These are phyloP conservation scores for Lactarius quietus DNA, from an alignment of 768 basidiomycete genomes.

Conservation along the genomic window DNA sequence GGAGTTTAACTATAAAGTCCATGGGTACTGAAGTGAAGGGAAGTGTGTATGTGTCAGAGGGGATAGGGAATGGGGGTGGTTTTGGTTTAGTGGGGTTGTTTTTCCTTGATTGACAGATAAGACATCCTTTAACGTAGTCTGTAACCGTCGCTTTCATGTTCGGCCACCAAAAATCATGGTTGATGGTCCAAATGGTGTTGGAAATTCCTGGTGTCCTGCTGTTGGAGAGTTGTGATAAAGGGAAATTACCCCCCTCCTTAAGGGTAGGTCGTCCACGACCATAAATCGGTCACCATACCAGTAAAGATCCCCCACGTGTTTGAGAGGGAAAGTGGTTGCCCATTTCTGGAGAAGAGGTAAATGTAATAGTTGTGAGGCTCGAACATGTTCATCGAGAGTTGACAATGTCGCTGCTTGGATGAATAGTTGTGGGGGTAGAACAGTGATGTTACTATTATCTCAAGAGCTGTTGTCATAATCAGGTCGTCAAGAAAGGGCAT, in stretches of 20 bases:
- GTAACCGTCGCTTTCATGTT: too few species aligned
- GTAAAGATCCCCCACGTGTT: not conserved
- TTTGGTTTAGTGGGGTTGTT: too few species aligned
- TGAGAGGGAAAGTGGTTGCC: not conserved
- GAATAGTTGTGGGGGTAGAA: not conserved
- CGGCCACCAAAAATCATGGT: not conserved
- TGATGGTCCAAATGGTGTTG: not conserved
- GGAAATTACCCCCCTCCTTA: not conserved
- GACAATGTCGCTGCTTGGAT: fast-evolving
- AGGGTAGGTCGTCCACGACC: not conserved
- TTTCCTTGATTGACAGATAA: too few species aligned
- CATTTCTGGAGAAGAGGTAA: fast-evolving
- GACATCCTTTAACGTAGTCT: too few species aligned
- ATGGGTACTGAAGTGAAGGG: too few species aligned
- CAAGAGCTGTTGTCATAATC: too few species aligned
- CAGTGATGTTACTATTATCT: not conserved
- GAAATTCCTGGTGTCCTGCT: not conserved
- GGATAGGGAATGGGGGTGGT: too few species aligned
- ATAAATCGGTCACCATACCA: not conserved
- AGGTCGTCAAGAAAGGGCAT: not conserved
- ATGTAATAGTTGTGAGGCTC: not conserved
- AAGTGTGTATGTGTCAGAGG: too few species aligned
- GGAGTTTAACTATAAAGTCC: too few species aligned
- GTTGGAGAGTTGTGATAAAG: not conserved
- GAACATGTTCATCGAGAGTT: not conserved